Evolutionary conservation across 2,329 filamentous ascomycete species (phyloP).

Genomic region (Claviceps digitariae): DNA sequence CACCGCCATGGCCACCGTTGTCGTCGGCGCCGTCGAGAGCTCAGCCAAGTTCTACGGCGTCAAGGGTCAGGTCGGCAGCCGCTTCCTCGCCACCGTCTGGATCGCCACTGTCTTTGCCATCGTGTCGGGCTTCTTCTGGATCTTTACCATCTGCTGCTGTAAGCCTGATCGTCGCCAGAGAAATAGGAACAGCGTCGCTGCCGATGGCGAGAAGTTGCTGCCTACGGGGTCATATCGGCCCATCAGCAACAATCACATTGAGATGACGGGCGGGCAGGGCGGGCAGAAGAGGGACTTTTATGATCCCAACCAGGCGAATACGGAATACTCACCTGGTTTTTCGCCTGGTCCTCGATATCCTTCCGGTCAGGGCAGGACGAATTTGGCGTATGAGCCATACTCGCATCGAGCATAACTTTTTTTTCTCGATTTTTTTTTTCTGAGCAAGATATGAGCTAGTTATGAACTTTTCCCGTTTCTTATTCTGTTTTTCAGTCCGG

Average conservation of each 20-base stretch:
- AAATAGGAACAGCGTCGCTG: constrained; percentile 17
- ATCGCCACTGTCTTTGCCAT: constrained; percentile 66
- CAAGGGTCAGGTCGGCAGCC: constrained; percentile 48
- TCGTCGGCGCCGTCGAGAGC: constrained; percentile 40
- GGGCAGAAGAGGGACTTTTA: constrained; percentile 15
- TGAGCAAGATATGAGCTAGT: too few relatives aligned
- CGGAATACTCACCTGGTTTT: constrained; percentile 12
- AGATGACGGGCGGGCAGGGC: constrained; percentile 18
- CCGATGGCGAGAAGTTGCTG: constrained; percentile 38
- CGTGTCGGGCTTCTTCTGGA: constrained; percentile 74
- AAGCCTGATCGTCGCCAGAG: constrained; percentile 32
- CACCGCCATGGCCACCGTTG: constrained; percentile 57
- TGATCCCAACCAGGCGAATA: constrained; percentile 17
- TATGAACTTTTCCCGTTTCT: background rate
- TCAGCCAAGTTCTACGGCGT: constrained; percentile 61
- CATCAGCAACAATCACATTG: constrained; percentile 18
- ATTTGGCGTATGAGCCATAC: constrained; percentile 51
- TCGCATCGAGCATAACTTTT: constrained; percentile 36
- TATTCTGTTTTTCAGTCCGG: background rate
- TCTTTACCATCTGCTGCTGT: constrained; percentile 85
- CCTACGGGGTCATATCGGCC: constrained; percentile 26
- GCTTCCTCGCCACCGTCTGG: constrained; percentile 64
- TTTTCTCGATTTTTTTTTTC: background rate
- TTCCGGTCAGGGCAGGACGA: constrained; percentile 29
- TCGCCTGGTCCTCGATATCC: constrained; percentile 22